These are phyloP conservation scores for Trichocladium uniseriatum DNA, from an alignment of 495 filamentous ascomycete genomes.

Conservation along the genomic window DNA sequence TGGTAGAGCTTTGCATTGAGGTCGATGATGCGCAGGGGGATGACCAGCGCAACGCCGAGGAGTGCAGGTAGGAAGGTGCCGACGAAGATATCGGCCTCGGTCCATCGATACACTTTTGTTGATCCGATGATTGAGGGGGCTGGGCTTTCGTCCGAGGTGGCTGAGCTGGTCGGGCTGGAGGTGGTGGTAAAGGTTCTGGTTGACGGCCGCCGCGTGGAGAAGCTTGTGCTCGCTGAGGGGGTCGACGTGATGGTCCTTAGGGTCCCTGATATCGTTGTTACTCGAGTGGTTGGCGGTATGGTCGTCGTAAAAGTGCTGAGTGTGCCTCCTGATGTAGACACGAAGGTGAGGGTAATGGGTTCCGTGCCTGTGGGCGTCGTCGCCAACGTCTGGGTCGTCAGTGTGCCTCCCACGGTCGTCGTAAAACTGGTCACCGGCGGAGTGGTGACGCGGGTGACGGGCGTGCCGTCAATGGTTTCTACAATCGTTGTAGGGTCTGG, in stretches of 20 bases:
- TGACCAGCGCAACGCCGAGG: conserved; percentile 22
- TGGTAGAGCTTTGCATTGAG: conserved; percentile 32
- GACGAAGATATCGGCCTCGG: conserved; percentile 24
- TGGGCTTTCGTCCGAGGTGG: background rate
- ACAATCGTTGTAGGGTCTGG: conserved; percentile 20
- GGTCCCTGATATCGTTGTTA: conserved; percentile 24
- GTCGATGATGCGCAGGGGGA: conserved; percentile 30
- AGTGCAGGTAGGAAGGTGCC: conserved; percentile 30
- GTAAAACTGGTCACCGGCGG: conserved; percentile 23
- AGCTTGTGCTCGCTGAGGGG: conserved; percentile 13
- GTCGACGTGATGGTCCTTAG: conserved; percentile 25
- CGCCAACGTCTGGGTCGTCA: conserved; percentile 17
- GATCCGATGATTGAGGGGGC: conserved; percentile 9
- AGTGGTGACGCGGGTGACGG: conserved; percentile 18
- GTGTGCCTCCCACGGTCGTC: conserved; percentile 20
- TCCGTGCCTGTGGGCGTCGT: conserved; percentile 22
- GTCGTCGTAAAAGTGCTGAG: conserved; percentile 23
- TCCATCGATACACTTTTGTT: conserved; percentile 17
- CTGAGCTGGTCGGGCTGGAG: conserved; percentile 1
- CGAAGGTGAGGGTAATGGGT: conserved; percentile 22
- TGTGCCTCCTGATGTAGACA: conserved; percentile 17
- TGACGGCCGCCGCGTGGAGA: conserved; percentile 15
- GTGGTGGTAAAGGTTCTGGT: conserved; percentile 21
- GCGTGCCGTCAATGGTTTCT: conserved; percentile 21
- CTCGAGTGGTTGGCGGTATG: conserved; percentile 16